Evolutionary conservation across 2,329 filamentous ascomycete species (phyloP), one percentile per base, ranked within the genome.

Genomic region (Pseudogymnoascus sp.): DNA sequence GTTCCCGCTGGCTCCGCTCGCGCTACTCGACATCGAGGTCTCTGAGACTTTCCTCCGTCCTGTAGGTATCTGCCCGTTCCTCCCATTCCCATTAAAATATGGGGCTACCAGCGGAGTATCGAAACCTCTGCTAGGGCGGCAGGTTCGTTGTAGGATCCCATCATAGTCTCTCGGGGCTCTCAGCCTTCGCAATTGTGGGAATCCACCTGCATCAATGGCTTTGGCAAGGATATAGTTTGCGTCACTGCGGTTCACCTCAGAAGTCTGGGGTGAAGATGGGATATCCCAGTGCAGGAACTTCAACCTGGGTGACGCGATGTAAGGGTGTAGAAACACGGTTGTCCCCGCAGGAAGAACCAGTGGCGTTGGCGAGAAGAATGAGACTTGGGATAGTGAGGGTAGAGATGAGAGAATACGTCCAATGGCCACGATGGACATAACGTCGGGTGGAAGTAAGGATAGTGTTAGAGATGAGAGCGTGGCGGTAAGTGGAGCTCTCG

Each of bases 81-180:
- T 39, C 11, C 37, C 60, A 16, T 61, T 61, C 14, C 21, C 14
- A 34, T 16, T 23, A 14, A 57, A 45, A 8, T 41, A 25, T 2
- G 61, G 43, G 8, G 39, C 37, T 28, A 37, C 21, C 14, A 48
- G 6, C 1, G 62, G 48, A 23, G 48, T 37, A 16, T 73, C 71
- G 19, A 72, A 72, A 5, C 64, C 65, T n/a, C 67, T 64, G 16
- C 65, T 65, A 23, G 72, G 72, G 48, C 81, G 82, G 73, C 90
- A 93, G 1, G 92, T 79, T 1, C 79, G 76, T 75, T 93, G 90
- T 67, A 92, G 85, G 6, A 83, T 69, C 25, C 89, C 90, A 4
- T 90, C 83, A 1, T 87, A 83, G 68, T 93, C 90, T 64, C 85
- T 85, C 1, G 88, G 90, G 0, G 85, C 79, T 63, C 89, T 84